A percentile compares a stretch with the other conserved stretches of the same genome.
Evolutionary conservation across 2,329 filamentous ascomycete genomes (phyloP).

Genomic region (Fusarium buharicum): DNA sequence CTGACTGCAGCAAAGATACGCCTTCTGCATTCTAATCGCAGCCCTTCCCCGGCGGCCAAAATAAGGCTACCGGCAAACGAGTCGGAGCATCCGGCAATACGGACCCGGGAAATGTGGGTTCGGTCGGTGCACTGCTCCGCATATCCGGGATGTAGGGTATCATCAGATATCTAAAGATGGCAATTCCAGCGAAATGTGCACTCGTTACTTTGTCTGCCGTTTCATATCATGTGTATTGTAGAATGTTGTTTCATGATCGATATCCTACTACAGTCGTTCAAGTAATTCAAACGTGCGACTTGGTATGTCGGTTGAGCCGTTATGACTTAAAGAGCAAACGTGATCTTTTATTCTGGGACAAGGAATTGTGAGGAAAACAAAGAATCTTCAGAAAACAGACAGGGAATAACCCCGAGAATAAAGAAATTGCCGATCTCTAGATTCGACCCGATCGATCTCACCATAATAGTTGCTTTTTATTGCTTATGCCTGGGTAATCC

Average conservation of each 20-base stretch:
- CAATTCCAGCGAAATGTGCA: slow-evolving; percentile 20
- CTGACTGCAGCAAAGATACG: background rate
- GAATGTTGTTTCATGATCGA: background rate
- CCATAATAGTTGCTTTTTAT: slow-evolving; percentile 8
- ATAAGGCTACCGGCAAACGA: slow-evolving; percentile 3
- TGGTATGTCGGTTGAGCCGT: background rate
- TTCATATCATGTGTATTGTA: background rate
- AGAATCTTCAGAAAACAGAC: background rate
- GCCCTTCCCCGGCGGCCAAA: no score
- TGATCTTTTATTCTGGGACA: no score
- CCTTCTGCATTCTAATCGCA: background rate
- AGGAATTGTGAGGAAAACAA: background rate
- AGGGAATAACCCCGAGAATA: background rate
- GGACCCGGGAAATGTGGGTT: slow-evolving; percentile 9
- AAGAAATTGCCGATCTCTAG: background rate
- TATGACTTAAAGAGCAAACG: background rate
- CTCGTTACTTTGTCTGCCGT: slow-evolving; percentile 6
- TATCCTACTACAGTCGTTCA: background rate
- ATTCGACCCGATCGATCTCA: background rate
- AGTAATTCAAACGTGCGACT: background rate
- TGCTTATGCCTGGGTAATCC: background rate
- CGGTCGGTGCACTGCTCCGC: background rate
- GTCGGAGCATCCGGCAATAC: slow-evolving; percentile 6
- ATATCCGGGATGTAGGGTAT: slow-evolving; percentile 15
- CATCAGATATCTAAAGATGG: slow-evolving; percentile 9